These are phyloP conservation scores for Colletotrichum noveboracense DNA, from an alignment of 2,329 filamentous ascomycete genomes.

Conservation along the genomic window DNA sequence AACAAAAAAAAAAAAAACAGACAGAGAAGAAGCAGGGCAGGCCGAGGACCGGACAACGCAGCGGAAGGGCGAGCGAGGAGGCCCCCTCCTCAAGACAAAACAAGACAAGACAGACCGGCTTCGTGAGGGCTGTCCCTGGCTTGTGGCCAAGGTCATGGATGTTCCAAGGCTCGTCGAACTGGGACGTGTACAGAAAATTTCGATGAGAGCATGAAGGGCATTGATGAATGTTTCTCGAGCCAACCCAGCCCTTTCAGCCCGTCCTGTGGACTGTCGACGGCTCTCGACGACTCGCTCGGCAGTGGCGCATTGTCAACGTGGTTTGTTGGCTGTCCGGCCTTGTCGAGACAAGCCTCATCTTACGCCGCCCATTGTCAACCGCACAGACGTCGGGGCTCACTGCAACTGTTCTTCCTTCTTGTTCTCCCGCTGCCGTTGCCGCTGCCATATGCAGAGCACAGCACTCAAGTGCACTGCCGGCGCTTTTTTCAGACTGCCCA, in stretches of 20 bases:
- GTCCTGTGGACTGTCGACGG: background rate
- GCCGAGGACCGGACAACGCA: background rate
- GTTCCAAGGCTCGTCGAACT: background rate
- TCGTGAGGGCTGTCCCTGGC: background rate
- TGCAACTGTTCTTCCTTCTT: conserved; percentile 1
- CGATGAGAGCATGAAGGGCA: conserved; percentile 13
- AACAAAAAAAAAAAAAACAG: too few species aligned
- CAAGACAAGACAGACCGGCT: background rate
- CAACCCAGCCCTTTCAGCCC: background rate
- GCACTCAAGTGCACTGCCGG: background rate
- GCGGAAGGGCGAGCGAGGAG: background rate
- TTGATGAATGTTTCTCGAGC: conserved; percentile 15
- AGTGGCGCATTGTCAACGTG: conserved; percentile 17
- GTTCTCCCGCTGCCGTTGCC: conserved; percentile 15
- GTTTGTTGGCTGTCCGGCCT: conserved; percentile 25
- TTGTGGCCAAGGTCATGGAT: background rate
- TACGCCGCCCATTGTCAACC: conserved; percentile 27
- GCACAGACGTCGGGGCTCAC: conserved; percentile 20
- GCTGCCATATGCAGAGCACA: conserved; percentile 18
- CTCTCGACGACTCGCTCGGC: conserved; percentile 15
- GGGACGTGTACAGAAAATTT: background rate
- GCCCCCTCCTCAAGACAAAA: background rate
- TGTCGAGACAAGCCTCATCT: conserved; percentile 29
- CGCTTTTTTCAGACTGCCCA: background rate
- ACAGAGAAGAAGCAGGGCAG: background rate